These are phyloP conservation scores for Colletotrichum sp. DNA, from an alignment of 2,329 filamentous ascomycete species.

Conservation along the genomic window DNA sequence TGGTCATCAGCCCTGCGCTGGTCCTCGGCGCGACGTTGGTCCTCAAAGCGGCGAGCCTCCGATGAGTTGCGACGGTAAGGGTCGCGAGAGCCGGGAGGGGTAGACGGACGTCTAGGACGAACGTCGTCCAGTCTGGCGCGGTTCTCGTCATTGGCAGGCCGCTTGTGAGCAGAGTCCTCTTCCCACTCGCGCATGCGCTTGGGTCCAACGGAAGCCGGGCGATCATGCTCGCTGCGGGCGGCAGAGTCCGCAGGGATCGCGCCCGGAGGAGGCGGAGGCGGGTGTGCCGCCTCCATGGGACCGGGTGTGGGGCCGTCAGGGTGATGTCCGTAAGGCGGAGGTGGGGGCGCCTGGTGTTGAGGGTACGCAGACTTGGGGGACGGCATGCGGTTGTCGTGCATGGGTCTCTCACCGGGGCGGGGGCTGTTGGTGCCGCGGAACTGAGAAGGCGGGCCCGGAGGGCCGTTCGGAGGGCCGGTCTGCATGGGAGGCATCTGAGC, in stretches of 20 bases:
- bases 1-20: slow-evolving; percentile 58
- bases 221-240: slow-evolving; percentile 66
- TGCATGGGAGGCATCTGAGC: slow-evolving; percentile 42
- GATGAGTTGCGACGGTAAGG: slow-evolving; percentile 80
- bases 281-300: slow-evolving; percentile 60
- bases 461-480: slow-evolving; percentile 43
- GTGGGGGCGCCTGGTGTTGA: slow-evolving; percentile 66
- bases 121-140: slow-evolving; percentile 87
- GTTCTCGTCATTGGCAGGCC: slow-evolving; percentile 86
- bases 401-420: slow-evolving; percentile 80
- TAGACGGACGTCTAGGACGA: slow-evolving; percentile 78
- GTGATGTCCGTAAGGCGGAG: slow-evolving; percentile 70
- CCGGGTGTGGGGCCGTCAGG: slow-evolving; percentile 62
- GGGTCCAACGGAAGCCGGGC: slow-evolving; percentile 78
- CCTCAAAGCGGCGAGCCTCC: slow-evolving; percentile 70
- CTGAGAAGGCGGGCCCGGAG: slow-evolving; percentile 65
- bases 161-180: slow-evolving; percentile 79
- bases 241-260: slow-evolving; percentile 69
- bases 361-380: slow-evolving; percentile 90
- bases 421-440: slow-evolving; percentile 79
- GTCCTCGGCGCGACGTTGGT: slow-evolving; percentile 65
- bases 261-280: slow-evolving; percentile 62
- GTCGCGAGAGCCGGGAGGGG: slow-evolving; percentile 65
- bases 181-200: slow-evolving; percentile 96
- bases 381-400: slow-evolving; percentile 85